Percentiles rank a stretch among this genome's conserved stretches.
phyloP scores from a whole-genome alignment of 148 eudicot species.

The Hydrangea macrophylla region DNA sequence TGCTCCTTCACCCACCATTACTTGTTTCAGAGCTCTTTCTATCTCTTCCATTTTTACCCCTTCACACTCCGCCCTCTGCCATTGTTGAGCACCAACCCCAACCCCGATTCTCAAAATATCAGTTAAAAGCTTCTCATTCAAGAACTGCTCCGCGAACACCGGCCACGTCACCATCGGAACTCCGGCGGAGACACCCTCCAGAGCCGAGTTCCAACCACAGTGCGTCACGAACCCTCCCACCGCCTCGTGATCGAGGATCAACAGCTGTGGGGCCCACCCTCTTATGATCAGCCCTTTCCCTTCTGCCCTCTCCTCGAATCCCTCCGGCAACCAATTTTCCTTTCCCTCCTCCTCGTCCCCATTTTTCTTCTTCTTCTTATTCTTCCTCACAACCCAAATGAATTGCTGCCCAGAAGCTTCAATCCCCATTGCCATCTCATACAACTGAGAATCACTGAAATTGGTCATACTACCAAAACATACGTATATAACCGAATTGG shows the following conservation, averaged over 20 bases:
- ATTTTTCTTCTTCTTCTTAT: no score
- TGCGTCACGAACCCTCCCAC: slow-evolving; percentile 34
- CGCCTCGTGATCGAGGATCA: slow-evolving; percentile 26
- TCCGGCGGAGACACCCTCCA: slow-evolving; percentile 26
- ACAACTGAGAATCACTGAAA: slow-evolving; percentile 12
- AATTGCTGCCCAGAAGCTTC: slow-evolving; percentile 22
- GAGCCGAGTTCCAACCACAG: slow-evolving; percentile 39
- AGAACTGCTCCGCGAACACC: slow-evolving; percentile 30
- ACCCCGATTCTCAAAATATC: slow-evolving; percentile 36
- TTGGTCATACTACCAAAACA: slow-evolving; percentile 20
- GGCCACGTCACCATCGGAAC: slow-evolving; percentile 45
- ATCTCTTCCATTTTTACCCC: slow-evolving; percentile 19
- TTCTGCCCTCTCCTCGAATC: slow-evolving; percentile 26
- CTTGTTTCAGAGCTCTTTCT: slow-evolving; percentile 20
- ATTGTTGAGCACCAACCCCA: slow-evolving; percentile 32
- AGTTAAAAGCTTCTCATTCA: slow-evolving; percentile 31
- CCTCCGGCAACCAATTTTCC: slow-evolving; percentile 23
- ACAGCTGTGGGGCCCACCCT: slow-evolving; percentile 41
- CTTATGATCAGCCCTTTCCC: slow-evolving; percentile 25
- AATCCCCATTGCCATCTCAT: slow-evolving; percentile 33
- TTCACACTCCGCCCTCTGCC: neutral
- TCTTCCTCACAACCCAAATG: slow-evolving; percentile 30
- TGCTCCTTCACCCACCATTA: slow-evolving; percentile 38
- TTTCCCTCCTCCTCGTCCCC: neutral
- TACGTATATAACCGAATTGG: slow-evolving; percentile 23